phyloP scores from a whole-genome alignment of 2,329 filamentous ascomycete species.

The Fusarium duplospermum region DNA sequence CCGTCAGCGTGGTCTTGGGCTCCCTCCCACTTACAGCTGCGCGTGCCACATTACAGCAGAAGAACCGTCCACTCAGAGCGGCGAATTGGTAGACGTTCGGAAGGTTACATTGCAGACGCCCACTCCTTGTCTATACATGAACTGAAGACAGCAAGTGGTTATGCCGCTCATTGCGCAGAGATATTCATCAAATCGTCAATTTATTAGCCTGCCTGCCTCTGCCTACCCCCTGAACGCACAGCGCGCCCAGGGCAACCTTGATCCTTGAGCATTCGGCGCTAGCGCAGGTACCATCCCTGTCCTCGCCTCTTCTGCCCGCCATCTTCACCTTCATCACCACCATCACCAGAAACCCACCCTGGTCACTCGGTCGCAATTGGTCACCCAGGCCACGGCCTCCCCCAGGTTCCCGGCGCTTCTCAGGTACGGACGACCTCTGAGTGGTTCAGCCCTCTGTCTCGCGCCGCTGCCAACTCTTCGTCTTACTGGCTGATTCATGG shows the following conservation, averaged over 20 bases:
- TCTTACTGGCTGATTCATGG: conserved; percentile 4
- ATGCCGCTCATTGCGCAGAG: conserved; percentile 21
- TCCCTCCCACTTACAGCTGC: background rate
- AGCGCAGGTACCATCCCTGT: conserved; percentile 34
- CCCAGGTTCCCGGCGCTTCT: conserved; percentile 5
- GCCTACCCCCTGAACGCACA: conserved; percentile 21
- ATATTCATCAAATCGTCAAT: conserved; percentile 10
- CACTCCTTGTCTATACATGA: conserved; percentile 2
- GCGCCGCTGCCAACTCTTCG: background rate
- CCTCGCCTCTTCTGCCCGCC: conserved; percentile 8
- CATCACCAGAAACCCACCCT: conserved; percentile 31
- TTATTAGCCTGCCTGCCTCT: background rate
- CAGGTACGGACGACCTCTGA: conserved; percentile 30
- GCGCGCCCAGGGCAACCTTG: conserved; percentile 9
- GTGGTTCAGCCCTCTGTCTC: conserved; percentile 12
- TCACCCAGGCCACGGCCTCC: conserved; percentile 1
- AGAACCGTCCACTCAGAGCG: background rate
- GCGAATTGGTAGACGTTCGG: background rate
- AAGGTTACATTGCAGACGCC: conserved; percentile 23
- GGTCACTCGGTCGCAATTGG: conserved; percentile 23
- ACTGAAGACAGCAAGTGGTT: conserved; percentile 1
- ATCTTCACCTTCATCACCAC: conserved; percentile 30
- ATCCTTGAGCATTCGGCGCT: conserved; percentile 12
- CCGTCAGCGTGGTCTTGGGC: background rate
- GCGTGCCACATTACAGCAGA: background rate